Conservation (phyloP, 2,329 filamentous ascomycete genomes). For the Alternaria conjuncta region DNA sequence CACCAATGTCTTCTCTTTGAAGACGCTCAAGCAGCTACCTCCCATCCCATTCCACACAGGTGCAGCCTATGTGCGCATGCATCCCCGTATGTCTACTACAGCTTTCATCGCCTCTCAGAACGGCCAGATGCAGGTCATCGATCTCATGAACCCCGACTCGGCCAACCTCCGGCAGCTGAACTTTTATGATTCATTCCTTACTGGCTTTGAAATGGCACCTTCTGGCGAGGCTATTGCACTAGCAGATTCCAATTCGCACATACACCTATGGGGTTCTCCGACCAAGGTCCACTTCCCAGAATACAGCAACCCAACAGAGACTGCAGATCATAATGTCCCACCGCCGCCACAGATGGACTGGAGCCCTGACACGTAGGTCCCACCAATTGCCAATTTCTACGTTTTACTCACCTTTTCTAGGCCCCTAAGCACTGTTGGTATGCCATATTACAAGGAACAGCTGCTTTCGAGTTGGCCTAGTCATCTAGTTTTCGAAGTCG, state of each 20-base stretch:
- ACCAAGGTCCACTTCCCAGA: slow-evolving; percentile 87
- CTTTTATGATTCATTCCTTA: slow-evolving; percentile 72
- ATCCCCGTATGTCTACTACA: slow-evolving; percentile 93
- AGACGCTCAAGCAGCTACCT: slow-evolving; percentile 83
- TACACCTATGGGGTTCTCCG: slow-evolving; percentile 89
- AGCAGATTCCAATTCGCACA: slow-evolving; percentile 76
- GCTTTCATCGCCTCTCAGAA: slow-evolving; percentile 91
- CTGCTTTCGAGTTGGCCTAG: slow-evolving; percentile 90
- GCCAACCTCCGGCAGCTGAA: slow-evolving; percentile 86
- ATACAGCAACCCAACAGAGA: slow-evolving; percentile 75
- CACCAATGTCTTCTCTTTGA: slow-evolving; percentile 94
- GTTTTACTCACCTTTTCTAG: too few species aligned
- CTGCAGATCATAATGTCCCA: slow-evolving; percentile 68
- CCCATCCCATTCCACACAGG: slow-evolving; percentile 92
- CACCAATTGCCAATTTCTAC: too few species aligned
- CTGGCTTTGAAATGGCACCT: slow-evolving; percentile 82
- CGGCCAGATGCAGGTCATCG: slow-evolving; percentile 93
- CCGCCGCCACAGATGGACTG: slow-evolving; percentile 69
- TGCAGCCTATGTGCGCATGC: slow-evolving; percentile 94
- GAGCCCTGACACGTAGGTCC: slow-evolving; percentile 70
- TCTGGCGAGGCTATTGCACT: slow-evolving; percentile 86
- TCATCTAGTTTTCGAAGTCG: slow-evolving; percentile 82
- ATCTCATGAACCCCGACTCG: slow-evolving; percentile 90
- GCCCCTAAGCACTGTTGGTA: slow-evolving; percentile 72
- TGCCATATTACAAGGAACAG: slow-evolving; percentile 90